Percentiles rank a stretch among this genome's conserved stretches.
Conservation (phyloP, 139 green algal species). For the Coelastrella sp. region DNA sequence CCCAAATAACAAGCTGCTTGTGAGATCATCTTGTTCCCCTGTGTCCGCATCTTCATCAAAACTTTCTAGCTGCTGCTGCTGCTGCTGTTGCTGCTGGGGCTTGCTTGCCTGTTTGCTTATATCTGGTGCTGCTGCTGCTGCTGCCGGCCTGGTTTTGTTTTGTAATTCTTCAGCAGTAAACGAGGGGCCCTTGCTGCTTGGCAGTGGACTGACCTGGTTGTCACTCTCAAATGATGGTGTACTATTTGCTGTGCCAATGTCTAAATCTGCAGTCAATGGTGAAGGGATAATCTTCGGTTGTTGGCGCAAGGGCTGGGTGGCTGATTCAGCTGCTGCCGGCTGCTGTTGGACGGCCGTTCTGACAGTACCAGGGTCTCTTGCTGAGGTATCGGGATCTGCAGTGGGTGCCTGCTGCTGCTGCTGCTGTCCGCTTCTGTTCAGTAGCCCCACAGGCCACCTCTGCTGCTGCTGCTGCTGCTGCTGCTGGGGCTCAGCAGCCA, state of each 20-base stretch:
- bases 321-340: neutral
- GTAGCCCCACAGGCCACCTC: neutral
- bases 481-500: neutral
- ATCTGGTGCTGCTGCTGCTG: neutral
- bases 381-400: neutral
- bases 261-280: too few species aligned
- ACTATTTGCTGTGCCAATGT: too few species aligned
- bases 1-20: neutral
- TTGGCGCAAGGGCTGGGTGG: too few species aligned
- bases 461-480: constrained; percentile 24
- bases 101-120: neutral
- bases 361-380: neutral
- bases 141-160: too few species aligned
- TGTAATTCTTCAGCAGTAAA: too few species aligned
- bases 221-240: too few species aligned
- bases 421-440: neutral
- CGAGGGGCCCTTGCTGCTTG: too few species aligned
- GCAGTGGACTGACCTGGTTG: too few species aligned
- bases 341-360: neutral
- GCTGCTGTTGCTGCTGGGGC: neutral
- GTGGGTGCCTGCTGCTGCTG: neutral
- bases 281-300: too few species aligned
- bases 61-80: neutral
- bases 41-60: neutral
- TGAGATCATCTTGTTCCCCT: neutral